Base-by-base conservation (phyloP, 208 protist species). In the Crithidia brevicula region DNA sequence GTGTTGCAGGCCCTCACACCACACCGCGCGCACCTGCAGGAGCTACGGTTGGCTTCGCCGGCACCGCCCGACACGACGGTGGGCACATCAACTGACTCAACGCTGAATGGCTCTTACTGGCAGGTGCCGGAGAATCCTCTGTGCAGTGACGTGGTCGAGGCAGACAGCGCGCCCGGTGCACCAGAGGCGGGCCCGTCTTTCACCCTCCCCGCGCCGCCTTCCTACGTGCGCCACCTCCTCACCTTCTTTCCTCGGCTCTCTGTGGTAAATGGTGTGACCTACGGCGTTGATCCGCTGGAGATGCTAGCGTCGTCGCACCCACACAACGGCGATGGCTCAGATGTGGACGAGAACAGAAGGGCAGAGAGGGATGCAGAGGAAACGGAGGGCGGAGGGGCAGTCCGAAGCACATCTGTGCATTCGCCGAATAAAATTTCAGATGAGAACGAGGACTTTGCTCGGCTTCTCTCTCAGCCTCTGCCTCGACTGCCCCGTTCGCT, bases 221-320 rank as follows among this genome's bases (percentile, higher is more conserved):
- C 49, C 34, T 88, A 88, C 68, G 72, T 68, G 53, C 79, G 88
- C 40, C 47, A 52, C 23, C 61, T 86, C 16, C 62, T 91, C 27
- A 31, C 46, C 23, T 77, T 34, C 27, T 85, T 88, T 28, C 69
- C 73, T 11, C 56, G 52, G 30, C 66, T 93, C 16, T 53, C 70
- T 25, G 67, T 78, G n/a, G 73, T 93, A 15, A 86, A 93, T 61
- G 83, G 87, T 15, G 51, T 79, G 13, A 57, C 79, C n/a, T 88
- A 81, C 51, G 83, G 81, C 34, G 72, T 79, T 4, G 77, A 93
- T 62, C 83, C 81, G 4, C 68, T 82, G 23, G 69, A 51, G 33
- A 61, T 68, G 28, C 38, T 67, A 40, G 11, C 64, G 30, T n/a
- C 28, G 30, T 18, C 33, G 22, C n/a, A 22, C 2, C 22, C 43